Evolutionary conservation across 2,329 filamentous ascomycete genomes (phyloP).

Genomic region (Ambrosiella cleistominuta): DNA sequence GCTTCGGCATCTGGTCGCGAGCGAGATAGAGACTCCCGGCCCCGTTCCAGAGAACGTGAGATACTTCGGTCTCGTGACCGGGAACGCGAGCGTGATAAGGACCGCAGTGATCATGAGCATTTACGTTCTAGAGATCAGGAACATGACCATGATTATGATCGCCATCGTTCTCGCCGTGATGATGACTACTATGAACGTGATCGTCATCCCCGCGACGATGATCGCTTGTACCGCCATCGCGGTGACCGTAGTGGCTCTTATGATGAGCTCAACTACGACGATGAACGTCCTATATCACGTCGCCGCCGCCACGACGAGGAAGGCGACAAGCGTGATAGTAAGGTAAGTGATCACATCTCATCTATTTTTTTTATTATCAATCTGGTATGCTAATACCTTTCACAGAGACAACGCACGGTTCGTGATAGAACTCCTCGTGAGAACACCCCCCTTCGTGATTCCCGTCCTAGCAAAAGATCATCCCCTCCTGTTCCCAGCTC

Average conservation of each 20-base stretch:
- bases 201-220: conserved; percentile 71
- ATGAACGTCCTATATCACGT: conserved; percentile 45
- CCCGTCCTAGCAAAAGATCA: conserved; percentile 25
- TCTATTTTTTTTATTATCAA: conserved; percentile 10
- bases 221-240: conserved; percentile 70
- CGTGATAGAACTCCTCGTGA: conserved; percentile 28
- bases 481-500: conserved; percentile 31
- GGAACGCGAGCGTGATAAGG: conserved; percentile 22
- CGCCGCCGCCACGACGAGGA: conserved; percentile 65
- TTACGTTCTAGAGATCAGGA: conserved; percentile 24
- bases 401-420: conserved; percentile 28
- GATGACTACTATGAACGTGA: conserved; percentile 67
- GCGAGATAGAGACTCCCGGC: conserved; percentile 18
- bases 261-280: conserved; percentile 84
- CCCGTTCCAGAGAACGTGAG: conserved; percentile 24
- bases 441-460: conserved; percentile 41
- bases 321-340: conserved; percentile 52
- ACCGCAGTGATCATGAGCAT: conserved; percentile 39
- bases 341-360: conserved; percentile 27
- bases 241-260: conserved; percentile 58
- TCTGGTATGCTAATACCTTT: not conserved
- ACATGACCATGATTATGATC: conserved; percentile 23
- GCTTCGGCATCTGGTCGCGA: conserved; percentile 15
- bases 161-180: conserved; percentile 39
- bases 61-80: conserved; percentile 23